Percentiles rank a stretch among this genome's conserved stretches.
phyloP scores from a whole-genome alignment of 495 filamentous ascomycete genomes.

The Durotheca rogersii region DNA sequence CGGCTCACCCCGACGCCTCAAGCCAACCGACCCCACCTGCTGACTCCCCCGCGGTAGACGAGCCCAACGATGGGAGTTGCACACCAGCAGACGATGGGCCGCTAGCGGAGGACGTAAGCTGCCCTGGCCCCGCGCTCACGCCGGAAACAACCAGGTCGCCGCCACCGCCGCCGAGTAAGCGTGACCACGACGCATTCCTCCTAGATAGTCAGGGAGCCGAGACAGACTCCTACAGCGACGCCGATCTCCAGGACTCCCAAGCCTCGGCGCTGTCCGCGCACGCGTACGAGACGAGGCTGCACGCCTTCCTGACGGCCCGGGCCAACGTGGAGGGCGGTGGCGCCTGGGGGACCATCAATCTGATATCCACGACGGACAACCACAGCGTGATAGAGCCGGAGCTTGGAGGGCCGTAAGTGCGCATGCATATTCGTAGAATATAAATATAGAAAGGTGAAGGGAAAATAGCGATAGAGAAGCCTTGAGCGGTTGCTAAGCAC shows the following conservation, averaged over 20 bases:
- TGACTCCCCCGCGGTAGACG: background rate
- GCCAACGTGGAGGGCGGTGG: conserved; percentile 31
- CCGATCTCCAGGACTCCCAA: conserved; percentile 30
- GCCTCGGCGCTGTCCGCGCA: conserved; percentile 30
- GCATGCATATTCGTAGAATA: background rate
- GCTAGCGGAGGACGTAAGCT: background rate
- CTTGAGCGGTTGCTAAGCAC: no score
- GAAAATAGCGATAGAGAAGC: no score
- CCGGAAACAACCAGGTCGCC: background rate
- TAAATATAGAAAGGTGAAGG: background rate
- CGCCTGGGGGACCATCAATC: conserved; percentile 22
- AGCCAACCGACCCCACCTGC: background rate
- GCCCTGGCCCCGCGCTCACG: no score
- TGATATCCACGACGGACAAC: conserved; percentile 43
- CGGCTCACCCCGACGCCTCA: background rate
- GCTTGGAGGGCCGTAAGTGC: conserved; percentile 12
- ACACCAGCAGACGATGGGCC: background rate
- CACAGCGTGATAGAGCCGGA: conserved; percentile 40
- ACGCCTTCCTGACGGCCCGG: conserved; percentile 32
- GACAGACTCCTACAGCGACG: conserved; percentile 4
- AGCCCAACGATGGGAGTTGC: background rate
- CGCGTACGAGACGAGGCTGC: conserved; percentile 33
- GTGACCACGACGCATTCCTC: conserved; percentile 9
- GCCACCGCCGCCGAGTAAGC: background rate
- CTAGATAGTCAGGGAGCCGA: background rate